Base-by-base conservation (phyloP, 2,329 filamentous ascomycete species). In the Epichloe glyceriae region DNA sequence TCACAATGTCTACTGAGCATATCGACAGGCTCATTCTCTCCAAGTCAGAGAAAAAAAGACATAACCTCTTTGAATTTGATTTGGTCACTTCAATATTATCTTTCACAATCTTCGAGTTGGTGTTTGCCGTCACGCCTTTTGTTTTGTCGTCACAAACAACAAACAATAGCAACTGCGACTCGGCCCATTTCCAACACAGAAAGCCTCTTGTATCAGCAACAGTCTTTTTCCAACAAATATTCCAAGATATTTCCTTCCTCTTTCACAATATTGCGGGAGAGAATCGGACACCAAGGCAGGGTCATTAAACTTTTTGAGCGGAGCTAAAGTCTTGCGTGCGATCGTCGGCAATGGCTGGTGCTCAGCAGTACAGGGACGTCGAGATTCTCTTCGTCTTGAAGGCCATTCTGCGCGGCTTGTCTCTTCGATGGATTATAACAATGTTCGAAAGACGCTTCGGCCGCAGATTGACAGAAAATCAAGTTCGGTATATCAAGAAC, bases 401-500 rank as follows among this genome's bases (percentile, higher is more conserved):
- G 1, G 50, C 55, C 1, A 57, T 64, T 46, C 54, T 68, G 15
- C 47, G 55, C 2, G 58, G 59, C n/a, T 57, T 58, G 26, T 60
- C 64, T 26, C 50, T 53, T 11, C 30, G 47, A 1, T 55, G 56
- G 11, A 67, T 68, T 39, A 54, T 56, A 7, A 40, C 53, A 2
- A 56, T 59, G 5, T 70, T 67, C 41, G 41, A 56, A 12, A 43
- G 54, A 7, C 50, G 47, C 5, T 70, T 68, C 47, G 56, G 54
- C 33, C 63, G 63, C 19, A 12, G 41, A 0, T 55, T 69, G 46
- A 62, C 62, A 2, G 53, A 60, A 1, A 68, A 64, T 44, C 66
- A 70, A 53, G 59, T 71, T 10, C 63, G 66, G 10, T 71, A 71
- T 49, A 53, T 70, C 8, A 67, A 66, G 53, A 66, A 64, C 54